These are phyloP conservation scores for Byssochlamys sp. DNA, from an alignment of 2,329 filamentous ascomycete species.

Conservation along the genomic window DNA sequence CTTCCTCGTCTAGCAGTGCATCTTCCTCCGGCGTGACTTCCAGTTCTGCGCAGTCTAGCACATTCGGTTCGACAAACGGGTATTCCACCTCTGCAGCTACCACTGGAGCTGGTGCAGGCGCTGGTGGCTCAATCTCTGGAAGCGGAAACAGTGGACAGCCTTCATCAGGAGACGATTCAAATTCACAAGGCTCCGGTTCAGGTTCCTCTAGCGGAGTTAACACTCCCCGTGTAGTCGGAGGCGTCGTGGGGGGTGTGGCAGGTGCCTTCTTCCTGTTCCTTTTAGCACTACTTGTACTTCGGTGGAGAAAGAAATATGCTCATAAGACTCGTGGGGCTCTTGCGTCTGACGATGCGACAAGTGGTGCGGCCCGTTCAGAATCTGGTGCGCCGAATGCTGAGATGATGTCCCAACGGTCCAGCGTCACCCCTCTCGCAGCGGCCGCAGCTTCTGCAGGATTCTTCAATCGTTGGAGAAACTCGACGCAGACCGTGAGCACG, in stretches of 20 bases:
- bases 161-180: slow-evolving; percentile 1
- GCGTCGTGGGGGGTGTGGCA: slow-evolving; percentile 54
- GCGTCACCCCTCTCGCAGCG: slow-evolving; percentile 28
- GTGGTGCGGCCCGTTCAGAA: slow-evolving; percentile 6
- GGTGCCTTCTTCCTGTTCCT: slow-evolving; percentile 47
- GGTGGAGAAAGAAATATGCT: slow-evolving; percentile 9
- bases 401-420: slow-evolving; percentile 31
- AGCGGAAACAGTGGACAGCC: background rate
- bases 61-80: background rate
- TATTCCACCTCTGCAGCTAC: background rate
- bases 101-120: background rate
- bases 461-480: slow-evolving; percentile 33
- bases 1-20: background rate
- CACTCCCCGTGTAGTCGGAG: slow-evolving; percentile 50
- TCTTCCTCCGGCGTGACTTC: background rate
- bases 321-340: slow-evolving; percentile 14
- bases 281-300: slow-evolving; percentile 17
- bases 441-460: slow-evolving; percentile 30
- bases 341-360: slow-evolving; percentile 15
- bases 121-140: background rate
- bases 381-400: slow-evolving; percentile 8
- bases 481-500: slow-evolving; percentile 25
- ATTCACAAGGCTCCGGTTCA: slow-evolving; percentile 6
- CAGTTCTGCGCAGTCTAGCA: background rate
- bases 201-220: slow-evolving; percentile 17